phyloP scores from a whole-genome alignment of 179 eudicot genomes.

The Drosera spatulata region DNA sequence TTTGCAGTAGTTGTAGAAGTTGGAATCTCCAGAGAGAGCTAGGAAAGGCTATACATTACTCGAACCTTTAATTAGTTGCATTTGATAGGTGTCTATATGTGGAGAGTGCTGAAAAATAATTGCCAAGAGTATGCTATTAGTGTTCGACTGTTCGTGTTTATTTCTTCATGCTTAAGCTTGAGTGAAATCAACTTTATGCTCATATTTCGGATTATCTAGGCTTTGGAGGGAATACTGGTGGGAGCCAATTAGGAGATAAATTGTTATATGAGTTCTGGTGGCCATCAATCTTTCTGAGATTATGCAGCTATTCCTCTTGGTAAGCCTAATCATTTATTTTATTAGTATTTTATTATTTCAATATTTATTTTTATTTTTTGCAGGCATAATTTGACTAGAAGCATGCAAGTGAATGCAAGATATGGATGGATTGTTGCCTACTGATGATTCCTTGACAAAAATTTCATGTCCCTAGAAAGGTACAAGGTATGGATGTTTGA shows the following conservation, averaged over 20 bases:
- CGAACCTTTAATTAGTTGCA: conserved; percentile 67
- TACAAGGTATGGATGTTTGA: conserved; percentile 47
- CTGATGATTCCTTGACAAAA: conserved; percentile 82
- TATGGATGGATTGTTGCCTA: conserved; percentile 62
- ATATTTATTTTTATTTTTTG: too few species aligned
- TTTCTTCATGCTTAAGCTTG: not conserved
- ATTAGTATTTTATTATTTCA: too few species aligned
- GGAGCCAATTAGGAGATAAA: conserved; percentile 94
- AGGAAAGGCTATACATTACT: conserved; percentile 26
- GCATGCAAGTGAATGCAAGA: conserved; percentile 95
- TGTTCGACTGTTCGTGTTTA: not conserved
- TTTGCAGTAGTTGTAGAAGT: conserved; percentile 66
- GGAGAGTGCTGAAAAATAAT: conserved; percentile 49
- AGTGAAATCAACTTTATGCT: not conserved
- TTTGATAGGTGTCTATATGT: conserved; percentile 36
- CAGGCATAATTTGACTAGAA: conserved; percentile 23
- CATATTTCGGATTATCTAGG: conserved; percentile 37
- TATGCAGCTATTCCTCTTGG: conserved; percentile 79
- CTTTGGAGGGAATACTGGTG: conserved; percentile 86
- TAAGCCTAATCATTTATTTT: conserved; percentile 13
- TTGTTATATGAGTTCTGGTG: conserved; percentile 82
- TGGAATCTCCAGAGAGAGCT: conserved; percentile 20
- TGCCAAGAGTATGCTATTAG: conserved; percentile 61
- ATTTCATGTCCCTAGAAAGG: conserved; percentile 55
- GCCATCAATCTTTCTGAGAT: conserved; percentile 71